Conservation (phyloP, 176 grass and related monocot genomes). For the bread wheat (Triticum aestivum) region IWGSC_CS_RefSeq_v2.1 NC_057814.1:365545857-365546356, state of each 20-base stretch:
- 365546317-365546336: slow-evolving; percentile 99
- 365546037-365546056: slow-evolving; percentile 25
- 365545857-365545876: slow-evolving; percentile 99
- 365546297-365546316: slow-evolving; percentile 21
- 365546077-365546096: slow-evolving; percentile 1
- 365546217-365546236: slow-evolving; percentile 93
- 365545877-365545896: slow-evolving; percentile 99
- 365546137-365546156: slow-evolving; percentile 81
- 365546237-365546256: slow-evolving; percentile 75
- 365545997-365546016: not conserved
- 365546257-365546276: not conserved
- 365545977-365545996: slow-evolving; percentile 7
- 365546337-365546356: slow-evolving; percentile 98
- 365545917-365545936: slow-evolving; percentile 99
- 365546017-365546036: not conserved
- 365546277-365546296: slow-evolving; percentile 16
- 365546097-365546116: slow-evolving; percentile 11
- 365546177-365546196: slow-evolving; percentile 95
- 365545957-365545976: slow-evolving; percentile 64
- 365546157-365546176: slow-evolving; percentile 99
- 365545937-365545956: slow-evolving; percentile 98
- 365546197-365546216: slow-evolving; percentile 98
- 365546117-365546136: not conserved
- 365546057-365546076: slow-evolving; percentile 7
- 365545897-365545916: slow-evolving; percentile 95